phyloP scores from a whole-genome alignment of 306 rosid genomes.

The Lupinus albus region DNA sequence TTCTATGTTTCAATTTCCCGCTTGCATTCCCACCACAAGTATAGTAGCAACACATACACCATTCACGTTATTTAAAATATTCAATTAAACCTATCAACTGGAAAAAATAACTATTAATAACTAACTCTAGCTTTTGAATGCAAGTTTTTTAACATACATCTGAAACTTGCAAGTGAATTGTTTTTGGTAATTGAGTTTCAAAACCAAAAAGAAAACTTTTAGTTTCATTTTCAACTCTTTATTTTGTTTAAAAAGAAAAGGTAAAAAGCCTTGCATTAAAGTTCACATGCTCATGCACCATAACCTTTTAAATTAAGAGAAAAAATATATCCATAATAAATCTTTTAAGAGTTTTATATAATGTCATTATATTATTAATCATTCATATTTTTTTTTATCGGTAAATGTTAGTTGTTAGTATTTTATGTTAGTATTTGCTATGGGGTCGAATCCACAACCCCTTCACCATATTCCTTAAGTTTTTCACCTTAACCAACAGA shows the following conservation, averaged over 20 bases:
- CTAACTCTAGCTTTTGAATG: neutral
- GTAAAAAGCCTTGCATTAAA: slow-evolving; percentile 25
- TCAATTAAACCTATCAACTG: neutral
- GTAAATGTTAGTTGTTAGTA: too few species aligned
- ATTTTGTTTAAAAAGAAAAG: neutral
- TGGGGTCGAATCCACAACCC: too few species aligned
- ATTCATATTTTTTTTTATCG: too few species aligned
- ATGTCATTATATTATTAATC: too few species aligned
- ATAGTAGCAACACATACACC: neutral
- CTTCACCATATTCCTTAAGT: too few species aligned
- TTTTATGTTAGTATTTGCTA: too few species aligned
- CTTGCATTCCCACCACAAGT: slow-evolving; percentile 30
- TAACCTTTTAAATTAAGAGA: too few species aligned
- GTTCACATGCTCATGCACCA: slow-evolving; percentile 44
- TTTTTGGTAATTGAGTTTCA: neutral
- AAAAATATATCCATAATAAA: too few species aligned
- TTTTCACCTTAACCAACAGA: too few species aligned
- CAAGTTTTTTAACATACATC: neutral
- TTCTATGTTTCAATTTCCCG: slow-evolving; percentile 79
- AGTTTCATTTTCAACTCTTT: too few species aligned
- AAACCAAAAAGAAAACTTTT: slow-evolving; percentile 1
- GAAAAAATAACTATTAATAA: too few species aligned
- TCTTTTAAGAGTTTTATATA: too few species aligned
- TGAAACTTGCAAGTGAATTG: slow-evolving; percentile 11
- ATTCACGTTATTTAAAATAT: slow-evolving; percentile 11